Evolutionary conservation across 2,329 filamentous ascomycete species (phyloP).

Genomic region (Plectosphaerella sp.): DNA sequence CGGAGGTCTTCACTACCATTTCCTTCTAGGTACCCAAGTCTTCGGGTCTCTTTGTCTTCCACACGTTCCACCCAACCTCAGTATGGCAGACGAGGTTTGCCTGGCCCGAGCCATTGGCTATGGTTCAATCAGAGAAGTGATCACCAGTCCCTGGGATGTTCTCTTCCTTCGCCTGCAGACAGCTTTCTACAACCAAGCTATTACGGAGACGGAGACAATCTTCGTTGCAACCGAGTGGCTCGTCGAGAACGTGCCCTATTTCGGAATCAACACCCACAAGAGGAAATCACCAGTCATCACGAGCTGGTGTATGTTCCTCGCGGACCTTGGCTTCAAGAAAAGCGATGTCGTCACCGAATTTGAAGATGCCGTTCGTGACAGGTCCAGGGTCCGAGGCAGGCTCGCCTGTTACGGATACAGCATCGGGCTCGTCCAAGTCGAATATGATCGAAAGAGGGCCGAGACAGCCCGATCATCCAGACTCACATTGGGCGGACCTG

Average conservation of each 20-base stretch:
- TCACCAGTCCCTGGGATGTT: no score
- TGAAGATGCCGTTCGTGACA: background rate
- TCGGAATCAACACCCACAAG: background rate
- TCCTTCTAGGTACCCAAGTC: no score
- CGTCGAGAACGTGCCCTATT: background rate
- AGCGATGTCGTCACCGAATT: background rate
- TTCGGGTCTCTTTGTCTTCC: no score
- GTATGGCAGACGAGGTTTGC: no score
- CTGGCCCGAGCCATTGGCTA: no score
- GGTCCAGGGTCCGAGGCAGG: no score
- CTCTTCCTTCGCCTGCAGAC: background rate
- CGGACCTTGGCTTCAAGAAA: background rate
- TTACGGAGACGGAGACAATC: background rate
- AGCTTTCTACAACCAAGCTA: background rate
- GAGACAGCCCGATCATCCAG: background rate
- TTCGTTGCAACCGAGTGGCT: background rate
- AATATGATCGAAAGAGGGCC: background rate
- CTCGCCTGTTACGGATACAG: no score
- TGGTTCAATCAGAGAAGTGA: no score
- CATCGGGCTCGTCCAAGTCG: background rate
- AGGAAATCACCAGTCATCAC: background rate
- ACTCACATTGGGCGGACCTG: no score
- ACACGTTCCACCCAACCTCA: no score
- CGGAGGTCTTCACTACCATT: no score
- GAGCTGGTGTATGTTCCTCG: background rate